Percentiles rank a stretch among this genome's conserved stretches.
Conservation (phyloP, 768 basidiomycete genomes). For the Lepiota subincarnata region DNA sequence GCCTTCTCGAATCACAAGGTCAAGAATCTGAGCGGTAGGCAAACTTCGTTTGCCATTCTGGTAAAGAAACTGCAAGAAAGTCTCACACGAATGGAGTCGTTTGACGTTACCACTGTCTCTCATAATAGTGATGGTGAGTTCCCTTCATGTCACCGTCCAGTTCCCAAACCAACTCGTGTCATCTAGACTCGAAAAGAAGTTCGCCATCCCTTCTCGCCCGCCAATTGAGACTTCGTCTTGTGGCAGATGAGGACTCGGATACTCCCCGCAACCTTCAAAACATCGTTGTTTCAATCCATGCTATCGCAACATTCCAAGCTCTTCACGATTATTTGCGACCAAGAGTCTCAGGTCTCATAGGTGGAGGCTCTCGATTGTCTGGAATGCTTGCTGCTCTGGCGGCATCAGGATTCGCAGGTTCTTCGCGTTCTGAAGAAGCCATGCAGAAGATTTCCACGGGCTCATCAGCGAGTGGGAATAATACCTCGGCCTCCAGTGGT, state of each 20-base stretch:
- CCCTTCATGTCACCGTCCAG: conserved; percentile 2
- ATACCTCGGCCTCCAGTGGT: conserved; percentile 32
- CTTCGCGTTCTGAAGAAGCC: conserved; percentile 38
- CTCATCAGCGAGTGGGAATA: conserved; percentile 23
- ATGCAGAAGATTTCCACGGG: conserved; percentile 22
- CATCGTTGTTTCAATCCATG: conserved; percentile 96
- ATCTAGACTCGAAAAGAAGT: conserved; percentile 80
- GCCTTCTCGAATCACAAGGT: conserved; percentile 60
- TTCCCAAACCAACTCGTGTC: conserved; percentile 2
- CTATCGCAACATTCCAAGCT: conserved; percentile 96
- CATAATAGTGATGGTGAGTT: conserved; percentile 73
- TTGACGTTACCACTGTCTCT: conserved; percentile 89
- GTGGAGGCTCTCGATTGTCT: conserved; percentile 63
- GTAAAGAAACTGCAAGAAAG: conserved; percentile 97
- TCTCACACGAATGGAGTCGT: conserved; percentile 91
- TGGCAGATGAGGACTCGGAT: conserved; percentile 87
- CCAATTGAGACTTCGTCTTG: conserved; percentile 82
- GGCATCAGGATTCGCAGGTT: conserved; percentile 63
- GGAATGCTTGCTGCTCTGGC: conserved; percentile 91
- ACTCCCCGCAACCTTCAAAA: conserved; percentile 84
- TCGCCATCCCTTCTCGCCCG: conserved; percentile 90
- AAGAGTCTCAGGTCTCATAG: conserved; percentile 70
- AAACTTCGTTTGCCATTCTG: conserved; percentile 67
- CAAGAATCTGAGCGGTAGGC: conserved; percentile 38
- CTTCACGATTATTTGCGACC: conserved; percentile 95